These are phyloP conservation scores for Botrytis galanthina DNA, from an alignment of 2,329 filamentous ascomycete species.

Conservation along the genomic window DNA sequence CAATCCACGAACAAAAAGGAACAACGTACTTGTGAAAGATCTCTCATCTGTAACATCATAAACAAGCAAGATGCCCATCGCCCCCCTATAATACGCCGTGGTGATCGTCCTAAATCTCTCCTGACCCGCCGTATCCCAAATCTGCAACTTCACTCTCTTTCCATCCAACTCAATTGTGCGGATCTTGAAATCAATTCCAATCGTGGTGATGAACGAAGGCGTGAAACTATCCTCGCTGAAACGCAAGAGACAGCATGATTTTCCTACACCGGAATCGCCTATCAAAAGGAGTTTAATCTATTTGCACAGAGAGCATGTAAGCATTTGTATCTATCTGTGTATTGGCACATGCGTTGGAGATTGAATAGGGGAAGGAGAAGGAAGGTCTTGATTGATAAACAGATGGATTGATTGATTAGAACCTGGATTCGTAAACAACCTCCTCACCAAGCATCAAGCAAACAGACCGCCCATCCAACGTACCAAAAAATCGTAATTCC, in stretches of 20 bases:
- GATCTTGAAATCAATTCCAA: conserved; percentile 99
- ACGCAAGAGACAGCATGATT: conserved; percentile 96
- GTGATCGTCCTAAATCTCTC: conserved; percentile 99
- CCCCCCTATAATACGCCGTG: conserved; percentile 96
- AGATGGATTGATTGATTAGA: not conserved
- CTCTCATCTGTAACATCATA: conserved; percentile 99
- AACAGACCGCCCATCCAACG: conserved; percentile 16
- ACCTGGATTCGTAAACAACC: not conserved
- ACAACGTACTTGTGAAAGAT: conserved; percentile 83
- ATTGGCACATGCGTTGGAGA: not conserved
- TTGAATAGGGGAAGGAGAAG: conserved; percentile 8
- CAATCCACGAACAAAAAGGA: not conserved
- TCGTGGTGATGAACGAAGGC: conserved; percentile 99
- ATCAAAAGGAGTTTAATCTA: conserved; percentile 96
- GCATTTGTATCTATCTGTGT: not conserved
- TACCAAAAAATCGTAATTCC: conserved; percentile 99
- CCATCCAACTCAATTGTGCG: conserved; percentile 98
- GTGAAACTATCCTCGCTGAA: conserved; percentile 99
- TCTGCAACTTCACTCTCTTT: conserved; percentile 98
- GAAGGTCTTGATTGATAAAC: conserved; percentile 2
- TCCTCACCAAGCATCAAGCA: not conserved
- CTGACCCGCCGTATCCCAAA: conserved; percentile 98
- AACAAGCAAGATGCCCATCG: conserved; percentile 96
- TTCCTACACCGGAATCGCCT: conserved; percentile 99
- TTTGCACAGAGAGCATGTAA: conserved; percentile 19